phyloP scores from a whole-genome alignment of 177 flowering plant species.

The Vitis hybrid region DNA sequence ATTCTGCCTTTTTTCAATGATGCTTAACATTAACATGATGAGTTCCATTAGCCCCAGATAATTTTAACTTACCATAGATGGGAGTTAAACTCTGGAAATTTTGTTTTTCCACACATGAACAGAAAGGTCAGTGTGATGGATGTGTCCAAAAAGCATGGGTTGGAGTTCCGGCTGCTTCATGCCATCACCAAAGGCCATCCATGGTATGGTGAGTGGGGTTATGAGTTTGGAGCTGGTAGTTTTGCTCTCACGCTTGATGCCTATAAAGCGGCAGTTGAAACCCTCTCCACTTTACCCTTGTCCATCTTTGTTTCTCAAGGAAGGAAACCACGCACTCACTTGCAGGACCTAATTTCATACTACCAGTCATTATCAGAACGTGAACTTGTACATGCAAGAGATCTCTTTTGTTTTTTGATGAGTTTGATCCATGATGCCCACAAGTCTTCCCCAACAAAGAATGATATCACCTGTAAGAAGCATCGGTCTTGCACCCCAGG shows the following conservation, averaged over 20 bases:
- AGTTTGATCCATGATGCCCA: slow-evolving; percentile 39
- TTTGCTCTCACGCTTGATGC: slow-evolving; percentile 62
- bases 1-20: no score
- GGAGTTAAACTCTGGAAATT: not conserved
- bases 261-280: slow-evolving; percentile 51
- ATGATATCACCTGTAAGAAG: slow-evolving; percentile 20
- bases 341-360: slow-evolving; percentile 49
- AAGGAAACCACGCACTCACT: slow-evolving; percentile 36
- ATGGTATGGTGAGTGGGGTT: slow-evolving; percentile 98
- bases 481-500: slow-evolving; percentile 15
- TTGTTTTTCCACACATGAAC: slow-evolving; percentile 20
- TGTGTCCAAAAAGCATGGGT: slow-evolving; percentile 79
- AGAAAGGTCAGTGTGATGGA: slow-evolving; percentile 94
- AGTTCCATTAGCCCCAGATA: not conserved
- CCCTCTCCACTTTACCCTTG: slow-evolving; percentile 50
- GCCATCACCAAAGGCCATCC: slow-evolving; percentile 66
- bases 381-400: slow-evolving; percentile 40
- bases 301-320: slow-evolving; percentile 40
- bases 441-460: slow-evolving; percentile 28
- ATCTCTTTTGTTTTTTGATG: slow-evolving; percentile 59
- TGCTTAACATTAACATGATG: no score
- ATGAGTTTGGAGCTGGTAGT: slow-evolving; percentile 84
- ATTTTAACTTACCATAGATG: not conserved
- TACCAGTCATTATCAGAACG: slow-evolving; percentile 61
- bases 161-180: slow-evolving; percentile 82